phyloP scores from a whole-genome alignment of 345 rosid genomes.

The Mercurialis annua region DNA sequence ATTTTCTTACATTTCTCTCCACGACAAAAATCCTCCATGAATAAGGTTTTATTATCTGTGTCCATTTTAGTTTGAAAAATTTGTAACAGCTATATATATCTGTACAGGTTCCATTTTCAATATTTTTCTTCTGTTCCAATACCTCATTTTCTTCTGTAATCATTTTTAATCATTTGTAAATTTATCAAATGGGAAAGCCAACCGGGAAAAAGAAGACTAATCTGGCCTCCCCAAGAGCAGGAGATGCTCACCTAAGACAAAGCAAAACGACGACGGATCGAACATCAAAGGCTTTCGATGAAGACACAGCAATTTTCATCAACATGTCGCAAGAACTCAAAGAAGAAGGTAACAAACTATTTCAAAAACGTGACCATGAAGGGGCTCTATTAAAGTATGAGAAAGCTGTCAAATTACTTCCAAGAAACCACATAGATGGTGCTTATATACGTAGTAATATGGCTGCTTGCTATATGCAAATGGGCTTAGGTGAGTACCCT shows the following conservation, averaged over 20 bases:
- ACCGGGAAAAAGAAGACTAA: conserved; percentile 70
- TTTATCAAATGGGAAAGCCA: conserved; percentile 76
- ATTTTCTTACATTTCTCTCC: neutral
- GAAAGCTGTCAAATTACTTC: conserved; percentile 88
- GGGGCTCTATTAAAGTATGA: conserved; percentile 93
- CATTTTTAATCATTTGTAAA: neutral
- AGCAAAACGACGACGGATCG: conserved; percentile 43
- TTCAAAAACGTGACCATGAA: conserved; percentile 86
- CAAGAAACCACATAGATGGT: conserved; percentile 69
- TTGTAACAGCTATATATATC: neutral
- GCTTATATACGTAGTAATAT: conserved; percentile 77
- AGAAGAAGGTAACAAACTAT: conserved; percentile 90
- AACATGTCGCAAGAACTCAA: conserved; percentile 88
- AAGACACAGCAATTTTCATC: conserved; percentile 87
- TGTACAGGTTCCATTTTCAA: neutral
- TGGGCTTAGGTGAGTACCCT: conserved; percentile 96
- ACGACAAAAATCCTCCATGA: conserved; percentile 4
- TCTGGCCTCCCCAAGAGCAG: conserved; percentile 35
- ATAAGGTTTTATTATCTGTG: neutral
- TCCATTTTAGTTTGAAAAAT: neutral
- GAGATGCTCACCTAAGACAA: conserved; percentile 33
- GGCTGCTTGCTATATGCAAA: conserved; percentile 94
- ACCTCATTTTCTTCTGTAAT: neutral
- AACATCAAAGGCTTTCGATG: conserved; percentile 72
- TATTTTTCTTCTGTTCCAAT: neutral